A percentile compares a stretch with the other conserved stretches of the same genome.
These are phyloP conservation scores for Fraxinus angustifolia DNA, from an alignment of 305 asterid genomes.

Conservation along the genomic window DNA sequence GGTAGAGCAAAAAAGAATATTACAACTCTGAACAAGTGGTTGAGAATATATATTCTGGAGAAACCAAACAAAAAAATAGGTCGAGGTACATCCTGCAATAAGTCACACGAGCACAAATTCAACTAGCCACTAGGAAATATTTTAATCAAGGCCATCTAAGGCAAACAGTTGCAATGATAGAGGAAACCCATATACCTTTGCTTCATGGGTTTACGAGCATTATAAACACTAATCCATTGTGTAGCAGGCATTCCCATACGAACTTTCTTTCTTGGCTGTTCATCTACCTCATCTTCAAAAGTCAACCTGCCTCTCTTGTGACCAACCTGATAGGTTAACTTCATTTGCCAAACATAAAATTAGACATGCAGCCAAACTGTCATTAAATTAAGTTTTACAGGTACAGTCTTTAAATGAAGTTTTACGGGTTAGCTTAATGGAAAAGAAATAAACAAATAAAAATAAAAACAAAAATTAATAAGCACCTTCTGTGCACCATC, in stretches of 20 bases:
- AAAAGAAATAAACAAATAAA: not conserved
- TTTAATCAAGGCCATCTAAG: not conserved
- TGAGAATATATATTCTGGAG: not conserved
- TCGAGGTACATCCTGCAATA: not conserved
- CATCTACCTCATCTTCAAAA: conserved; percentile 68
- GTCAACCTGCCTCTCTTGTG: conserved; percentile 70
- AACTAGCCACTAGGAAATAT: not conserved
- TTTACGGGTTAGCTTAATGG: not conserved
- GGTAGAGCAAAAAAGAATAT: conserved; percentile 4
- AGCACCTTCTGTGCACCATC: conserved; percentile 93
- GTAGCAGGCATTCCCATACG: conserved; percentile 83
- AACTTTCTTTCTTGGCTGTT: conserved; percentile 78
- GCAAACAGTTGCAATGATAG: conserved; percentile 3
- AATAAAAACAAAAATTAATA: conserved; percentile 11
- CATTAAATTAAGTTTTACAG: not conserved
- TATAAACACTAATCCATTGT: conserved; percentile 86
- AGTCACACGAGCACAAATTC: not conserved
- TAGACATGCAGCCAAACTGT: conserved; percentile 15
- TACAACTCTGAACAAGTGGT: not conserved
- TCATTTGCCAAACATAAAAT: conserved; percentile 26
- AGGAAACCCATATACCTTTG: conserved; percentile 50
- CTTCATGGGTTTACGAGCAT: conserved; percentile 85
- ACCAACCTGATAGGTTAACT: conserved; percentile 75
- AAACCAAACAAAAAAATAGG: not conserved
- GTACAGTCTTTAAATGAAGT: not conserved